These are phyloP conservation scores for Chaetomium cochliodes DNA, from an alignment of 495 filamentous ascomycete species.

Conservation along the genomic window DNA sequence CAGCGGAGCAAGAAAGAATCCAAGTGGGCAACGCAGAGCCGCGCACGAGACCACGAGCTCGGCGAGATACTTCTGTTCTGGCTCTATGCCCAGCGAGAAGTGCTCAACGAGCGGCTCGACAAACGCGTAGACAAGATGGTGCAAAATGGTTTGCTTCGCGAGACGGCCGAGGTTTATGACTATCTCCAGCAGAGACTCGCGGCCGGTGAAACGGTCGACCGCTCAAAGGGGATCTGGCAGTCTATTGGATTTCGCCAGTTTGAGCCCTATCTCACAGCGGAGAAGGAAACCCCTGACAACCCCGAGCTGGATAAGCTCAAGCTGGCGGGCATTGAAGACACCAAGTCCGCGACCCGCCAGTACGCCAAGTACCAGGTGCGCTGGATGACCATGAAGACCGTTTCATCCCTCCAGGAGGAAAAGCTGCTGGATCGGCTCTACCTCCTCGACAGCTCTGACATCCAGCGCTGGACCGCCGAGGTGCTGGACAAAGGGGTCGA, in stretches of 20 bases:
- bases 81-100: slow-evolving; percentile 70
- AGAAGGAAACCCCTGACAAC: slow-evolving; percentile 38
- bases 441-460: slow-evolving; percentile 70
- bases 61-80: slow-evolving; percentile 80
- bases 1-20: slow-evolving; percentile 50
- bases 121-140: slow-evolving; percentile 81
- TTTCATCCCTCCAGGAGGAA: slow-evolving; percentile 58
- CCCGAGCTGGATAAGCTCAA: slow-evolving; percentile 42
- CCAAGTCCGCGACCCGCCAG: slow-evolving; percentile 76
- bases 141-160: slow-evolving; percentile 61
- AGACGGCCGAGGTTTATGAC: slow-evolving; percentile 63
- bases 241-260: slow-evolving; percentile 96
- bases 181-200: slow-evolving; percentile 49
- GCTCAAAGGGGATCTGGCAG: slow-evolving; percentile 83
- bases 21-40: slow-evolving; percentile 24
- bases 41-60: slow-evolving; percentile 33
- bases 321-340: slow-evolving; percentile 47
- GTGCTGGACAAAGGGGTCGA: slow-evolving; percentile 64
- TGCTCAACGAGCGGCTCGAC: slow-evolving; percentile 68
- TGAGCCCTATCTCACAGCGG: slow-evolving; percentile 61
- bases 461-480: slow-evolving; percentile 51
- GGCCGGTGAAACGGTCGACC: slow-evolving; percentile 59
- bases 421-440: slow-evolving; percentile 59
- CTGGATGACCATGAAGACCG: slow-evolving; percentile 83
- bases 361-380: slow-evolving; percentile 80